A percentile compares a stretch with the other conserved stretches of the same genome.
Conservation (phyloP, 768 basidiomycete species). For the Pisolithus marmoratus region DNA sequence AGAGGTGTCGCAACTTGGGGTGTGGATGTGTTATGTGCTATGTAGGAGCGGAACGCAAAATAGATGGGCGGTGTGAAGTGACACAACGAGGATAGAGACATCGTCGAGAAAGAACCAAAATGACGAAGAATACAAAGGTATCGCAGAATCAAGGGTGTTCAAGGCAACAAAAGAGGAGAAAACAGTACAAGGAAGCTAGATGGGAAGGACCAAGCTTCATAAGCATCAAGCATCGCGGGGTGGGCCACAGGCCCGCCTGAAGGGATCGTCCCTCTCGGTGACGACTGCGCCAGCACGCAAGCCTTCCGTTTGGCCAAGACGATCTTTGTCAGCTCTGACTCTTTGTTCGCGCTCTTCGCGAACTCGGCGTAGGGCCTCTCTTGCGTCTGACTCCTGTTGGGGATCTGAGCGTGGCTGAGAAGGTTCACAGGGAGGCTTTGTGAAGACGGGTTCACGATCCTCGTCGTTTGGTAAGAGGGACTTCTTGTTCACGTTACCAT, state of each 20-base stretch:
- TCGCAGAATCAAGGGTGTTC: background rate
- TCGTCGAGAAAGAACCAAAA: background rate
- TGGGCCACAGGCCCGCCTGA: conserved; percentile 27
- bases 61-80: no score
- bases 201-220: background rate
- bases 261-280: conserved; percentile 24
- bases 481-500: background rate
- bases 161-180: background rate
- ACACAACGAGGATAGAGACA: background rate
- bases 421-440: background rate
- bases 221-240: background rate
- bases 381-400: conserved; percentile 3
- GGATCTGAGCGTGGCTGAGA: background rate
- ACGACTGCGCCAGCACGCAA: conserved; percentile 26
- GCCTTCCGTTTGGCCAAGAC: conserved; percentile 20
- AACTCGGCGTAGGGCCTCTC: conserved; percentile 4
- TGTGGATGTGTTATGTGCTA: no score
- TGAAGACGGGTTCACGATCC: conserved; percentile 3
- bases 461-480: background rate
- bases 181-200: background rate
- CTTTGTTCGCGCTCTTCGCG: conserved; percentile 23
- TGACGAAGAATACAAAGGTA: background rate
- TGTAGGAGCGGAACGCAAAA: no score
- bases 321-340: conserved; percentile 17
- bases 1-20: no score